These are phyloP conservation scores for Scutellaria baicalensis DNA, from an alignment of 257 asterid genomes.

Conservation along the genomic window DNA sequence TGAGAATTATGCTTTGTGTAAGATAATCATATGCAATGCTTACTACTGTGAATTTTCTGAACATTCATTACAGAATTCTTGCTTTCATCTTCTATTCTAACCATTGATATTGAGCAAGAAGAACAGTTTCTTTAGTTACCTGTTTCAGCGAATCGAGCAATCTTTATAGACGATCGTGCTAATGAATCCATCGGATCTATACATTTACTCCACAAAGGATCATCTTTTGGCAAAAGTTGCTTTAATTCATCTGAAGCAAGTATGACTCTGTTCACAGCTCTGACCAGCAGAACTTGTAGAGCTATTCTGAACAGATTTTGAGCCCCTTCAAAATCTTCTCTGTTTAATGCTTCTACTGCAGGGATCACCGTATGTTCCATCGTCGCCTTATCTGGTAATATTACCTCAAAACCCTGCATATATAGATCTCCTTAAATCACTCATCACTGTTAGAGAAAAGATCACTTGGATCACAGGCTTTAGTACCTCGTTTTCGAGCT, in stretches of 20 bases:
- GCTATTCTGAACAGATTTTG: slow-evolving; percentile 62
- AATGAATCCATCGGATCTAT: slow-evolving; percentile 59
- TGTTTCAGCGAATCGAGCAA: slow-evolving; percentile 26
- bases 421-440: background rate
- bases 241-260: slow-evolving; percentile 63
- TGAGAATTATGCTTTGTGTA: background rate
- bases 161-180: slow-evolving; percentile 45
- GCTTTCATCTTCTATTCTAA: no score
- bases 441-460: background rate
- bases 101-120: background rate
- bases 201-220: slow-evolving; percentile 59
- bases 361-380: slow-evolving; percentile 53
- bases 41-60: background rate
- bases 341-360: slow-evolving; percentile 54
- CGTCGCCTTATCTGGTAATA: slow-evolving; percentile 62
- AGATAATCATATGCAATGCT: background rate
- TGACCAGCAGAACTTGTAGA: slow-evolving; percentile 58
- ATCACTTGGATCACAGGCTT: background rate
- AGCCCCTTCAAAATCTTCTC: slow-evolving; percentile 66
- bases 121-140: slow-evolving; percentile 7
- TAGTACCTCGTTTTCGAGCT: slow-evolving; percentile 55
- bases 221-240: slow-evolving; percentile 55
- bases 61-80: no score
- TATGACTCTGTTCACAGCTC: slow-evolving; percentile 58
- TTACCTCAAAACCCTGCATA: slow-evolving; percentile 70